These are phyloP conservation scores for Dothidotthia symphoricarpi DNA, from an alignment of 2,329 filamentous ascomycete genomes.

Conservation along the genomic window DNA sequence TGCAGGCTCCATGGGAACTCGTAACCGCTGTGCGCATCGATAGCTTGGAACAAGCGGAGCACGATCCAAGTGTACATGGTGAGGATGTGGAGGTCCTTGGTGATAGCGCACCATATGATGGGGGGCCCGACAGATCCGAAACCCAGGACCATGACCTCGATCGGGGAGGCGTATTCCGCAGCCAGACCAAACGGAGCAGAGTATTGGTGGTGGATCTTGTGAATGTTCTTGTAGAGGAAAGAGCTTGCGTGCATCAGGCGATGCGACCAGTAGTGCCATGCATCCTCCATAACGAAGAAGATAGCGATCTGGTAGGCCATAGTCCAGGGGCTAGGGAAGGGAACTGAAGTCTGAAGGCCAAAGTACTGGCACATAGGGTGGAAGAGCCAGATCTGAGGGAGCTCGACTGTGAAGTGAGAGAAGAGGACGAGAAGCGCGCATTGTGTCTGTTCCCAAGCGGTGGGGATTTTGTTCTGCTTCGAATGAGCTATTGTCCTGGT, in stretches of 20 bases:
- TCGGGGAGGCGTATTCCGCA: slow-evolving; percentile 95
- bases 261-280: slow-evolving; percentile 98
- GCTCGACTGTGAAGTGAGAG: slow-evolving; percentile 95
- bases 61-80: slow-evolving; percentile 99
- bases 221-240: slow-evolving; percentile 84
- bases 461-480: slow-evolving; percentile 75
- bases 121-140: slow-evolving; percentile 80
- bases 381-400: slow-evolving; percentile 99
- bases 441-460: slow-evolving; percentile 88
- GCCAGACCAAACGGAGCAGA: slow-evolving; percentile 95
- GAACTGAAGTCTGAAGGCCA: slow-evolving; percentile 82
- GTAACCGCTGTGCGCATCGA: slow-evolving; percentile 96
- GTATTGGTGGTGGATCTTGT: slow-evolving; percentile 99
- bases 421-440: slow-evolving; percentile 91
- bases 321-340: slow-evolving; percentile 80
- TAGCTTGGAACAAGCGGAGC: slow-evolving; percentile 90
- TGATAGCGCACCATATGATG: slow-evolving; percentile 78
- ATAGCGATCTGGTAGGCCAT: slow-evolving; percentile 89
- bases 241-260: slow-evolving; percentile 90
- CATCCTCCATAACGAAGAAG: slow-evolving; percentile 93
- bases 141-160: slow-evolving; percentile 93
- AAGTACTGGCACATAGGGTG: slow-evolving; percentile 93
- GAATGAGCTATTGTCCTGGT: slow-evolving; percentile 12
- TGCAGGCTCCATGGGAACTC: slow-evolving; percentile 97
- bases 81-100: slow-evolving; percentile 84